Base-by-base conservation (phyloP, 805 yeast species). In the Nakazawaea ambrosiae region DNA sequence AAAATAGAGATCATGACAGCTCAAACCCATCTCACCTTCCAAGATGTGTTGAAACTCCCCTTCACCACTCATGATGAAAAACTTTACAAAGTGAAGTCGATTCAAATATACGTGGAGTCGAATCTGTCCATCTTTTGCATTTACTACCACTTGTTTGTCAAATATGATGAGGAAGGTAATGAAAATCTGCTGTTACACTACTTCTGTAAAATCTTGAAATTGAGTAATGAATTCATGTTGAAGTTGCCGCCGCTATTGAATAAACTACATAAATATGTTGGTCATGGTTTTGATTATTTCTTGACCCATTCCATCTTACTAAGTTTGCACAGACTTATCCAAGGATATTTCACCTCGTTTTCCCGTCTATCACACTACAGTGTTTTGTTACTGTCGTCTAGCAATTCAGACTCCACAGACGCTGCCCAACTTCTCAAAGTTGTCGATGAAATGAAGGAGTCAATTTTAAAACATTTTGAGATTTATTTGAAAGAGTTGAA, bases 281-380 rank as follows among this genome's bases (percentile, higher is more conserved):
- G 65, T 57, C 36, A 40, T 30, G 69, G 66, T 5, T 62, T 63
- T 49, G 72, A 63, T 50, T 45, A 58, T 40, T 45, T 58, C 25
- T 44, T 63, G 34, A 68, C 58, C 33, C 73, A 27, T 14, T 20
- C 33, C 6, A 14, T 39, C 2, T 31, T 39, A 14, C 22, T 31
- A 20, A 7, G 33, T n/a, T 12, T 31, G 23, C 42, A 39, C 31
- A 19, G 36, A 11, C 33, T 26, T 9, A 29, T 39, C 17, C 42
- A 43, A 18, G 47, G 45, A 5, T 33, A 49, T 16, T 46, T 45
- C 18, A 23, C 45, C 5, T 22, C 48, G 4, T 27, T 42, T 4
- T 34, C 50, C 2, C 49, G 63, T 42, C 39, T 50, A n/a, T 38
- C 51, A 28, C 63, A 60, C 40, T 45, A 50, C 20, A 25, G 14